A percentile compares a stretch with the other conserved stretches of the same genome.
These are phyloP conservation scores for Dothistroma pini DNA, from an alignment of 2,329 filamentous ascomycete species.

Conservation along the genomic window DNA sequence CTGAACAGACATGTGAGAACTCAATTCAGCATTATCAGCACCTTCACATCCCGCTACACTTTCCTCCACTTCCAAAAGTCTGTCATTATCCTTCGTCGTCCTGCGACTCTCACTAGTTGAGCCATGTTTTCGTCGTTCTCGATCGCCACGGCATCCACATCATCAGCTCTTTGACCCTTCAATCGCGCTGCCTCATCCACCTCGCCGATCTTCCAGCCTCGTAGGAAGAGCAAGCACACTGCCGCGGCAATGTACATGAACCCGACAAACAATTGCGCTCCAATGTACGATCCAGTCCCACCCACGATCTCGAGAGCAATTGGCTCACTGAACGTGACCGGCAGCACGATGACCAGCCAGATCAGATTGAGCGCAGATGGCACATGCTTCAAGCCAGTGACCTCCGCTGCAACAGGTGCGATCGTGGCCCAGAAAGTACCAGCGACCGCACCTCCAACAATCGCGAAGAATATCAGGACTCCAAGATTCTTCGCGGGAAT, in stretches of 20 bases:
- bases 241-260: constrained; percentile 61
- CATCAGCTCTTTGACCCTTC: constrained; percentile 26
- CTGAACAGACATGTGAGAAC: no score
- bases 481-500: constrained; percentile 64
- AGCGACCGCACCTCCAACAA: constrained; percentile 63
- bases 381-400: constrained; percentile 66
- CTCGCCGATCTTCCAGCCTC: constrained; percentile 59
- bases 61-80: constrained; percentile 33
- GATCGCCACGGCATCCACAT: constrained; percentile 25
- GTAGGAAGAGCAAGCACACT: constrained; percentile 50
- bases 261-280: constrained; percentile 58
- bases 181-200: constrained; percentile 42
- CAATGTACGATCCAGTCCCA: constrained; percentile 51
- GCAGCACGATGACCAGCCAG: constrained; percentile 68
- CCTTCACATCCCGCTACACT: constrained; percentile 20
- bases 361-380: constrained; percentile 66
- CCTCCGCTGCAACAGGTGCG: constrained; percentile 67
- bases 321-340: constrained; percentile 60
- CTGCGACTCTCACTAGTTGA: constrained; percentile 23
- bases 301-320: constrained; percentile 54
- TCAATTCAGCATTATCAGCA: no score
- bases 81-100: constrained; percentile 26
- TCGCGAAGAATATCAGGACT: constrained; percentile 66
- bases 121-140: constrained; percentile 25
- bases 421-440: constrained; percentile 66